These are phyloP conservation scores for Mesembryanthemum crystallinum DNA, from an alignment of 148 eudicot genomes.

Conservation along the genomic window DNA sequence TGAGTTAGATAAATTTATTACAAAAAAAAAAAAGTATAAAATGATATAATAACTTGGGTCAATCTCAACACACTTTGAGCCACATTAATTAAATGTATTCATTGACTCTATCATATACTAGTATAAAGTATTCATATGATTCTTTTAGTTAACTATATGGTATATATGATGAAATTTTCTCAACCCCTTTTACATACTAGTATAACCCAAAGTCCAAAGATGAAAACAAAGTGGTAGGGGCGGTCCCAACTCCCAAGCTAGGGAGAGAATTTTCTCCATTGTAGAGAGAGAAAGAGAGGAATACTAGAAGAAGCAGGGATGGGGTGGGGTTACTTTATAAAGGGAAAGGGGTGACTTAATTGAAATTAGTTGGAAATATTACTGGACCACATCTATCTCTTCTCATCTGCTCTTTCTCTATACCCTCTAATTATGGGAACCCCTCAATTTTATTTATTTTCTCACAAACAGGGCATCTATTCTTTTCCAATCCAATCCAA, in stretches of 20 bases:
- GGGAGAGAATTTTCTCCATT: too few relatives aligned
- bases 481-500: neutral
- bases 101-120: too few relatives aligned
- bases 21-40: too few relatives aligned
- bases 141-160: too few relatives aligned
- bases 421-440: slow-evolving; percentile 36
- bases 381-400: slow-evolving; percentile 43
- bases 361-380: slow-evolving; percentile 60
- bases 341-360: slow-evolving; percentile 29
- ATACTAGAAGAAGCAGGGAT: neutral
- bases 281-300: neutral
- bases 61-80: too few relatives aligned
- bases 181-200: too few relatives aligned
- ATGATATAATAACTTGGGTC: too few relatives aligned
- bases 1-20: too few relatives aligned
- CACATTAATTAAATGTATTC: too few relatives aligned
- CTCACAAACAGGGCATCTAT: slow-evolving; percentile 11
- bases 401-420: slow-evolving; percentile 31
- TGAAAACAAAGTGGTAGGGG: slow-evolving; percentile 16
- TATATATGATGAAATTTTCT: too few relatives aligned
- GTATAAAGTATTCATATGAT: too few relatives aligned
- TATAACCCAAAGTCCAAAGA: neutral
- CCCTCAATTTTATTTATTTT: too few relatives aligned
- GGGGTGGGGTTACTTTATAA: slow-evolving; percentile 21
- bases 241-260: slow-evolving; percentile 40